phyloP scores from a whole-genome alignment of 1,284 basidiomycete species.

The Baeospora myosura region DNA sequence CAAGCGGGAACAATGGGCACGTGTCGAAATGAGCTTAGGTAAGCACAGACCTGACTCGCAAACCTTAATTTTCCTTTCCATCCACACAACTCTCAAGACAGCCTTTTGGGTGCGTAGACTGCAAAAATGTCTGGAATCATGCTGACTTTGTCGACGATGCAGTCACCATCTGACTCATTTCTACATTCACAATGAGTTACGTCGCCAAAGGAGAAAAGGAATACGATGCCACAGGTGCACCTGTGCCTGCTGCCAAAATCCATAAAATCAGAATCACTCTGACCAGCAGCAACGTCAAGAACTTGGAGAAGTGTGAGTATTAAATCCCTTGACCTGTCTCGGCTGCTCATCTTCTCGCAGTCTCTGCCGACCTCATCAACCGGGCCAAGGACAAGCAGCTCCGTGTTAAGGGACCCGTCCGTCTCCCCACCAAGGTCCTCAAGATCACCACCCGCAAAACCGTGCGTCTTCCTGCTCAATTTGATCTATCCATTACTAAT shows the following conservation, averaged over 20 bases:
- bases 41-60: conserved; percentile 1
- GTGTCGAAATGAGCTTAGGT: conserved; percentile 5
- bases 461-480: conserved; percentile 38
- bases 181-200: conserved; percentile 82
- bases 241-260: conserved; percentile 82
- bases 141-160: conserved; percentile 5
- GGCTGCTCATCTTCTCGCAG: conserved; percentile 34
- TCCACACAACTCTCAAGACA: conserved; percentile 30
- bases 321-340: neutral
- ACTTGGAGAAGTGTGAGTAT: conserved; percentile 91
- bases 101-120: conserved; percentile 33
- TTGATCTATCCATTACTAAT: conserved; percentile 9
- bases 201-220: conserved; percentile 99
- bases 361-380: conserved; percentile 95
- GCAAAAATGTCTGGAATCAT: conserved; percentile 1
- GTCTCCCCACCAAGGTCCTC: conserved; percentile 97
- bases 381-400: conserved; percentile 99
- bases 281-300: conserved; percentile 96
- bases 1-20: no score
- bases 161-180: conserved; percentile 78
- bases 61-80: conserved; percentile 20
- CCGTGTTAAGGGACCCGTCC: conserved; percentile 97
- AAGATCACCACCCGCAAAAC: conserved; percentile 99
- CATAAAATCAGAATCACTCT: conserved; percentile 99
- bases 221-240: conserved; percentile 87